Conservation (phyloP, 345 rosid genomes). For the Syzygium aromaticum region DNA sequence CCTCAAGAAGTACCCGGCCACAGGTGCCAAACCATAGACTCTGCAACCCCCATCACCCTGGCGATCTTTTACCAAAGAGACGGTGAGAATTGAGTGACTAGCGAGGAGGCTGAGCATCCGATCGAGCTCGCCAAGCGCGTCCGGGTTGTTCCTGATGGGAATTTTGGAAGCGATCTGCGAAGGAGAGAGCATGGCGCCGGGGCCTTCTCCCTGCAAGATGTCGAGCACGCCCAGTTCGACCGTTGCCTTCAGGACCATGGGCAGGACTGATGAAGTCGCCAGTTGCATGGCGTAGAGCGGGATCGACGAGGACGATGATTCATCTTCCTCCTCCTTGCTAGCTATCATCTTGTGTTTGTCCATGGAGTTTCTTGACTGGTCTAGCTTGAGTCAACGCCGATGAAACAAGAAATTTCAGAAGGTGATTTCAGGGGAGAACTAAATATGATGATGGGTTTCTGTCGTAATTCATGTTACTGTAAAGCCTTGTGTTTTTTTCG, state of each 20-base stretch:
- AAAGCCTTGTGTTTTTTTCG: too few relatives aligned
- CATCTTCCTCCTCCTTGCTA: not conserved
- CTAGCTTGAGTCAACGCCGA: not conserved
- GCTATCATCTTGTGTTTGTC: not conserved
- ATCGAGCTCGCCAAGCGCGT: slow-evolving; percentile 15
- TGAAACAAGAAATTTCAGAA: not conserved
- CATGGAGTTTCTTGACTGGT: not conserved
- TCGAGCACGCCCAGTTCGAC: slow-evolving; percentile 28
- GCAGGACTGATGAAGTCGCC: slow-evolving; percentile 22
- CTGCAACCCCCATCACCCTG: not conserved
- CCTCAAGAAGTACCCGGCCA: slow-evolving; percentile 19
- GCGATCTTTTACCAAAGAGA: not conserved
- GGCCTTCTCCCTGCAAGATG: slow-evolving; percentile 16
- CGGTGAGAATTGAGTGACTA: slow-evolving; percentile 19
- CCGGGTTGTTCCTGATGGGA: slow-evolving; percentile 4
- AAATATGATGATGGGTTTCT: not conserved
- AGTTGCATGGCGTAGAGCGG: slow-evolving; percentile 26
- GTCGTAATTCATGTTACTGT: not conserved
- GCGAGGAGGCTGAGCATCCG: slow-evolving; percentile 34
- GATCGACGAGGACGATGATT: not conserved
- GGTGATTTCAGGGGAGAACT: not conserved
- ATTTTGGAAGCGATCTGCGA: slow-evolving; percentile 20
- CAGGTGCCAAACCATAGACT: slow-evolving; percentile 25
- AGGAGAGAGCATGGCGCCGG: slow-evolving; percentile 22
- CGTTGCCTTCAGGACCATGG: slow-evolving; percentile 30